Evolutionary conservation across 2,329 filamentous ascomycete species (phyloP).

Genomic region (Chrysoporthe cubensis): DNA sequence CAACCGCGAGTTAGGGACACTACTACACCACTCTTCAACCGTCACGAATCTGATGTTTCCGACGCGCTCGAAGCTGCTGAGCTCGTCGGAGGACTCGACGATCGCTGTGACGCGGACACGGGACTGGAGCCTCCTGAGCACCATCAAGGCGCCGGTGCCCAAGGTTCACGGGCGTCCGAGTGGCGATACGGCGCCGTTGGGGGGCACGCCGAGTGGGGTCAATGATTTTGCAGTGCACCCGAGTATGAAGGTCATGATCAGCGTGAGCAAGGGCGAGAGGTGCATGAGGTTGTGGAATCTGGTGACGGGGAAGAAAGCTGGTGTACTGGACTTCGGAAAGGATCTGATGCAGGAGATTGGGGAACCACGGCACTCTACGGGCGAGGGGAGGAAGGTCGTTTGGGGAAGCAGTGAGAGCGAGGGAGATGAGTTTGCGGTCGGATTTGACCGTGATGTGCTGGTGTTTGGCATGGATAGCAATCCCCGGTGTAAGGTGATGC

Average conservation of each 20-base stretch:
- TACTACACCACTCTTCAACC: slow-evolving; percentile 84
- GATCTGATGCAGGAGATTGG: slow-evolving; percentile 75
- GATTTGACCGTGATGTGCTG: slow-evolving; percentile 82
- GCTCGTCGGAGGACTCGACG: slow-evolving; percentile 87
- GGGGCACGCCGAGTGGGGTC: slow-evolving; percentile 81
- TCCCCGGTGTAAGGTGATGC: slow-evolving; percentile 74
- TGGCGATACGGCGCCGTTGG: slow-evolving; percentile 84
- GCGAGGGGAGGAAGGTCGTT: slow-evolving; percentile 79
- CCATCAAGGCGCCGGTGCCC: slow-evolving; percentile 85
- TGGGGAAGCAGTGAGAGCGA: slow-evolving; percentile 76
- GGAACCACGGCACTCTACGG: slow-evolving; percentile 75
- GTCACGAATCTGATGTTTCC: slow-evolving; percentile 83
- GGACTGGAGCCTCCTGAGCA: slow-evolving; percentile 87
- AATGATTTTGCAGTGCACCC: slow-evolving; percentile 97
- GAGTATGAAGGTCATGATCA: slow-evolving; percentile 95
- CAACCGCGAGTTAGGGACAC: slow-evolving; percentile 84
- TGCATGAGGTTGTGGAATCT: slow-evolving; percentile 96
- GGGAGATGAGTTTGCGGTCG: slow-evolving; percentile 83
- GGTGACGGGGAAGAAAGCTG: slow-evolving; percentile 93
- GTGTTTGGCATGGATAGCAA: slow-evolving; percentile 89
- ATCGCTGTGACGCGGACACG: slow-evolving; percentile 85
- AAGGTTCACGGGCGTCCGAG: slow-evolving; percentile 80
- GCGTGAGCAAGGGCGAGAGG: slow-evolving; percentile 84
- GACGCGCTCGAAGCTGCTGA: slow-evolving; percentile 82
- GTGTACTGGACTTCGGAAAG: slow-evolving; percentile 82